Base-by-base conservation (phyloP, 176 grass and related monocot species). In the Oryza coarctata region DNA sequence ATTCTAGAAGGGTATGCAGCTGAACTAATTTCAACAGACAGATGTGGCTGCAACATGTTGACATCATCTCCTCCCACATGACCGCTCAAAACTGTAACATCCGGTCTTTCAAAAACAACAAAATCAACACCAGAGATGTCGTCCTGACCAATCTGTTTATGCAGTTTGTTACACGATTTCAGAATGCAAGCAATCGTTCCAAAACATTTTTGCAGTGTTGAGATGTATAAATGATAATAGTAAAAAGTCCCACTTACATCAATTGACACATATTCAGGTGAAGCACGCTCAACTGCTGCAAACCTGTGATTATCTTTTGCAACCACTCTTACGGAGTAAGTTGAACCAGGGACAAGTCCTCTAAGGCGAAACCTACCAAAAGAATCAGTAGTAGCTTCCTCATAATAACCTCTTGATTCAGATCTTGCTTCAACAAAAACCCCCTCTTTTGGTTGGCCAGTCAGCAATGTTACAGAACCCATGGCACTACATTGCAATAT, bases 401-500 rank as follows among this genome's bases (percentile, higher is more conserved):
- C 96, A 67, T 99, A 99, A 93, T 88, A 94, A 41, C 96, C 93
- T 82, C 88, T 91, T 23, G 82, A 85, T 92, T 99, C 89, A 68
- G 96, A 95, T 77, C 96, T 88, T 32, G 96, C 96, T 84, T 99
- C 93, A 74, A 99, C 77, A 87, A 95, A 87, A 63, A 95, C 93
- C 77, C 85, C 89, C 80, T 93, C 91, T 89, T 95, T 99, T 84
- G 93, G 87, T 71, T 89, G 91, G 61, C 89, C 96, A 88, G 93
- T 93, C 34, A 95, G 84, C 83, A 95, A 76, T 68, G 90, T 95
- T 79, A 99, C 87, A 82, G 74, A 86, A 80, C 96, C 89, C 93
- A 99, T 94, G 72, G 91, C 93, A 91, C 96, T 99, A 79, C 41
- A 90, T 76, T 68, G 13, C 83, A 88, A 92, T 70, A 80, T 63